A percentile compares a stretch with the other conserved stretches of the same genome.
Evolutionary conservation across 2,329 filamentous ascomycete genomes (phyloP).

Genomic region (Pseudocercospora crystallina): DNA sequence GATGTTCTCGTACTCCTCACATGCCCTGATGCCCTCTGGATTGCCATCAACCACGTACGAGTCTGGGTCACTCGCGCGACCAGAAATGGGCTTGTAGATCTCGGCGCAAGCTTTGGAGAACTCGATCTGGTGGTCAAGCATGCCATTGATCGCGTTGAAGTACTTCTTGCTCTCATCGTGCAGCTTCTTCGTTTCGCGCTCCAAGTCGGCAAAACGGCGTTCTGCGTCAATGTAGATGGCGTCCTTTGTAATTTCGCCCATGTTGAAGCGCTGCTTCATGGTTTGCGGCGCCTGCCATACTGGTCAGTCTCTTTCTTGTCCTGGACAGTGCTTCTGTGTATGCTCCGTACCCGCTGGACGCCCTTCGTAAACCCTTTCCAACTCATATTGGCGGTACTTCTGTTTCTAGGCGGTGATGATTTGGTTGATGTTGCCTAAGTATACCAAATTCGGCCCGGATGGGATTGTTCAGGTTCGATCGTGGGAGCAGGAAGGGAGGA

Average conservation of each 20-base stretch:
- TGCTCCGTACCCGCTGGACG: conserved; percentile 69
- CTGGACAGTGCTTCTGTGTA: not conserved
- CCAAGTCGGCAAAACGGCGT: conserved; percentile 82
- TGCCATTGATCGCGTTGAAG: conserved; percentile 95
- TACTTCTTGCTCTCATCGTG: conserved; percentile 98
- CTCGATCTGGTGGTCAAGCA: conserved; percentile 96
- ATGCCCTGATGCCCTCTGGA: conserved; percentile 87
- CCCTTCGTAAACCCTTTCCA: conserved; percentile 95
- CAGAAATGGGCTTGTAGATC: conserved; percentile 97
- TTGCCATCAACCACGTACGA: conserved; percentile 81
- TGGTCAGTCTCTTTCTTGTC: conserved; percentile 20
- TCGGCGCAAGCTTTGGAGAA: conserved; percentile 96
- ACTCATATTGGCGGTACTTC: conserved; percentile 66
- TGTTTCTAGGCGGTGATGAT: not conserved
- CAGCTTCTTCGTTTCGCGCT: conserved; percentile 92
- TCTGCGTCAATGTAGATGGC: conserved; percentile 93
- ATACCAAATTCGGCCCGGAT: not conserved
- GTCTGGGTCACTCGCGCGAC: conserved; percentile 88
- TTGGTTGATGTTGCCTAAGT: not conserved
- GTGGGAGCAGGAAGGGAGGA: too few relatives aligned
- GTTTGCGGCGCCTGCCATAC: conserved; percentile 74
- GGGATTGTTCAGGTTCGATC: not conserved
- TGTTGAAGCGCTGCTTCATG: conserved; percentile 88
- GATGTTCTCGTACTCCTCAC: conserved; percentile 91
- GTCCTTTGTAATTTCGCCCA: conserved; percentile 94